Base-by-base conservation (phyloP, 177 flowering plant genomes). In the Telopea speciosissima region DNA sequence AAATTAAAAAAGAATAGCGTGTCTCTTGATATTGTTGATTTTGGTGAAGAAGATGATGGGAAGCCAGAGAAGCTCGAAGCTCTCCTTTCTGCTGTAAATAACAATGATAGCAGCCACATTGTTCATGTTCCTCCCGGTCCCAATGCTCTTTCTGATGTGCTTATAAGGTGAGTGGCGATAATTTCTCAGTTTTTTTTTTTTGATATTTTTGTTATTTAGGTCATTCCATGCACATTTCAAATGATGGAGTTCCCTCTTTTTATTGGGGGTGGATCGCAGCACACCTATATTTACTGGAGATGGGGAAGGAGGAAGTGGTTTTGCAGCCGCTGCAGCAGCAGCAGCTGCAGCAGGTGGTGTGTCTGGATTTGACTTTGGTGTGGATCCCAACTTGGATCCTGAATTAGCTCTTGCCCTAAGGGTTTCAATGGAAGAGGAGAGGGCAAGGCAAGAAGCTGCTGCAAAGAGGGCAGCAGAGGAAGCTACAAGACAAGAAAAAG, bases 391-490 rank as follows among this genome's bases (percentile, higher is more conserved):
- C 76, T 59, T 96, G 44, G 99, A 96, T 81, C 98, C 99, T 71
- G 97, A 96, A 79, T 84, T 96, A 74, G 99, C 98, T 24, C 98
- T 93, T 79, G 98, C 98, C 26, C 97, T 96, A 63, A 82, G 99
- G 73, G 95, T 93, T 75, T 96, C 99, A 45, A 88, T 96, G 97
- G 99, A 93, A 82, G 99, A 96, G 81, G 99, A 91, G 83, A 89
- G 99, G 78, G 99, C 97, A 65, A 89, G 99, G 78, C 99, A 91
- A 78, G 99, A 93, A 82, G 96, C 94, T 67, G 97, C 98, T 82
- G 99, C 99, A 36, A 91, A 88, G 69, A 92, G 78, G 84, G 95
- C 98, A 74, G 91, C 99, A 68, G 97, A 91, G 69, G 98, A 90
- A 67, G 88, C 91, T 75, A 45, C 83, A 66, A 83, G 69, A 67